Percentiles rank a stretch among this genome's conserved stretches.
Conservation (phyloP, 2,329 filamentous ascomycete species). For the Ampelomyces quisqualis region DNA sequence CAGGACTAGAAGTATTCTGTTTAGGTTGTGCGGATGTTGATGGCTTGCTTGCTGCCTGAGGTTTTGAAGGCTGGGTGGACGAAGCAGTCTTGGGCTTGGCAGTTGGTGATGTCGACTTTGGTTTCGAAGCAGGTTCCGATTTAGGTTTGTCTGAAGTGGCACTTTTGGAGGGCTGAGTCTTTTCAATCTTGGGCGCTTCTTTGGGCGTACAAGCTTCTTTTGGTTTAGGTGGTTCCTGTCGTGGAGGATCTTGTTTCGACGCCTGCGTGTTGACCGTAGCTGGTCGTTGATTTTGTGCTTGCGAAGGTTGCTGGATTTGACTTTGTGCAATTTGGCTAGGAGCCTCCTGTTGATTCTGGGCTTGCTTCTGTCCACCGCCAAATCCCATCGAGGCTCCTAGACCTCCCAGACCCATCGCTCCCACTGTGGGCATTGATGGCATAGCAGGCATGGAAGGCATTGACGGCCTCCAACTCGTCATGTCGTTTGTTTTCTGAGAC, state of each 20-base stretch:
- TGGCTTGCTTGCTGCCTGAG: constrained; percentile 12
- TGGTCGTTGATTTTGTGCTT: constrained; percentile 7
- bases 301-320: background rate
- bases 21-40: constrained; percentile 9
- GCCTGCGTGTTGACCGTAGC: constrained; percentile 10
- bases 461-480: constrained; percentile 36
- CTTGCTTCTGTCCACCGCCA: constrained; percentile 12
- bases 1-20: constrained; percentile 6
- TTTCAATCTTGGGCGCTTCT: constrained; percentile 15
- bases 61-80: constrained; percentile 10
- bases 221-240: constrained; percentile 12
- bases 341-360: constrained; percentile 10
- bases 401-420: constrained; percentile 27
- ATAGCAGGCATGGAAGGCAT: constrained; percentile 31
- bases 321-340: too few species aligned
- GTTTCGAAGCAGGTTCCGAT: constrained; percentile 1
- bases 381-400: constrained; percentile 29
- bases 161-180: constrained; percentile 11
- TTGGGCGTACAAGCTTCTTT: constrained; percentile 16
- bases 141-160: background rate
- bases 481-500: constrained; percentile 36
- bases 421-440: constrained; percentile 25
- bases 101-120: background rate
- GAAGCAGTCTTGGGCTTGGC: constrained; percentile 3
- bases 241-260: constrained; percentile 14